Evolutionary conservation across 2,329 filamentous ascomycete genomes (phyloP), one percentile per base, ranked within the genome.

Genomic region (Cyphellophora europaea): DNA sequence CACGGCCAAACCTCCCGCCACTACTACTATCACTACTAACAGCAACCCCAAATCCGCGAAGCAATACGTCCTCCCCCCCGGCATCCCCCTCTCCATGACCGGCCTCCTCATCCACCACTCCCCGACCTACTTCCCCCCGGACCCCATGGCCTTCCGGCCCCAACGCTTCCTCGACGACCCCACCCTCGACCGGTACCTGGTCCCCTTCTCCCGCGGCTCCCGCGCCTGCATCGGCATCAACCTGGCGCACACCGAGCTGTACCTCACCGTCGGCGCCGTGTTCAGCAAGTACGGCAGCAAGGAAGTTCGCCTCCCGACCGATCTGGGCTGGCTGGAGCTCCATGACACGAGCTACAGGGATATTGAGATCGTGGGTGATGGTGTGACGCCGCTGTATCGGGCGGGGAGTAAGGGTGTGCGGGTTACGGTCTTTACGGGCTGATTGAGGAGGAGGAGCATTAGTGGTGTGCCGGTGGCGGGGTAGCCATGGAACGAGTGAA

Each of bases 141-240:
- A 59, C n/a, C 52, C 58, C 0, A 38, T 52, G 11, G 36, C 33
- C 1, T 62, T 60, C 48, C 40, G 47, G 5, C 59, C 59, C 1
- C 57, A 61, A 11, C 50, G 59, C 37, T 63, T 56, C 53, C 44
- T 56, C 10, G 41, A 40, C 17, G 35, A 46, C 17, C 38, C 38
- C n/a, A 36, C 52, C 13, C 45, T 60, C 6, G 50, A 59, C 14
- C 53, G 49, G 16, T 61, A 57, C 33, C 34, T 63, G 18, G 30
- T 38, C 6, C 19, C 30, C 3, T 38, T 38, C 31, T 27, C 21
- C 8, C 53, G 52, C 11, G 61, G 60, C 27, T 51, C 51, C 5
- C 54, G 60, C 6, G 44, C 48, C 18, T 62, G 59, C 33, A 39
- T 63, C 16, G 61, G 60, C 17, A 53, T 58, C 48, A 53, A 56